These are phyloP conservation scores for Rhizophagus clarus DNA, from an alignment of 192 early-diverging fungal genomes.

Conservation along the genomic window DNA sequence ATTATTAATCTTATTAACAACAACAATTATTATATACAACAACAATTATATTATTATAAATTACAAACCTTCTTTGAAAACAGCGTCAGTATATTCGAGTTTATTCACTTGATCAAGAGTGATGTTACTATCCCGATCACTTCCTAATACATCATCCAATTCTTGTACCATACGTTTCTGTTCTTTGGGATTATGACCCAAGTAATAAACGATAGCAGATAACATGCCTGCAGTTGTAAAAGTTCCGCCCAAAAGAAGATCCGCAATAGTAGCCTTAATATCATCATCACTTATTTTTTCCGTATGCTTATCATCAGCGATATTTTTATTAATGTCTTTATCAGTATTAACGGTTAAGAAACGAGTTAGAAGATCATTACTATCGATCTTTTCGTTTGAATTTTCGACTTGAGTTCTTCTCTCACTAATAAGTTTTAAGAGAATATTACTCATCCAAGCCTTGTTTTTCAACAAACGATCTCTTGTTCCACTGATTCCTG, in stretches of 20 bases:
- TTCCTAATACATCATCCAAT: not conserved
- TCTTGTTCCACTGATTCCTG: not conserved
- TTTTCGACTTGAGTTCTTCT: not conserved
- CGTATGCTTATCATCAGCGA: not conserved
- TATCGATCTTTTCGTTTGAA: not conserved
- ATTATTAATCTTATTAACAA: too few relatives aligned
- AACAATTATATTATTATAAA: not conserved
- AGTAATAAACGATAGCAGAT: not conserved
- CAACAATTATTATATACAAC: too few relatives aligned
- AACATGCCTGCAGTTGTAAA: not conserved
- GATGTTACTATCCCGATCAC: not conserved
- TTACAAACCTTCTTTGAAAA: conserved; percentile 20
- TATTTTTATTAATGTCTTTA: not conserved
- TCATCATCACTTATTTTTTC: conserved; percentile 4
- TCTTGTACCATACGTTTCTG: conserved; percentile 1
- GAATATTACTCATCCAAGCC: not conserved
- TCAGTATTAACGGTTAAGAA: not conserved
- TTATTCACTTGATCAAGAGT: conserved; percentile 1
- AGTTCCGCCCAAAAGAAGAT: not conserved
- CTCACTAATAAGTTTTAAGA: not conserved
- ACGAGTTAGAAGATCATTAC: not conserved
- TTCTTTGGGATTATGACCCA: not conserved
- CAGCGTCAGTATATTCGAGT: conserved; percentile 9
- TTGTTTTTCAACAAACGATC: not conserved
- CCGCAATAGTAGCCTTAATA: not conserved